These are phyloP conservation scores for Suillus alpinus DNA, from an alignment of 768 basidiomycete genomes.

Conservation along the genomic window DNA sequence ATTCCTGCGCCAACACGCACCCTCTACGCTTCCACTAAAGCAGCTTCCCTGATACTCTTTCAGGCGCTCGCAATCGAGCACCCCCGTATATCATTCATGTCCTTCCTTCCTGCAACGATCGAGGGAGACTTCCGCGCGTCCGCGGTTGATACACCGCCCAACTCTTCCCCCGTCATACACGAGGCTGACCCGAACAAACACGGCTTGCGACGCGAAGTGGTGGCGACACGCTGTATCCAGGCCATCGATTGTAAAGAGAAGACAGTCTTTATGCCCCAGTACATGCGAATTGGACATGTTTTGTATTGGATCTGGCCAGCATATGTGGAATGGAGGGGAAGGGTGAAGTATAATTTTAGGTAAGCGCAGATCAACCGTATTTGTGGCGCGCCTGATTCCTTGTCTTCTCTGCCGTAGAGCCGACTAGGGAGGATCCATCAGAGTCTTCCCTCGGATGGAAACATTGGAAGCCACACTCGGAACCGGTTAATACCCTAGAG, in stretches of 20 bases:
- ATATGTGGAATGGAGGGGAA: slow-evolving; percentile 55
- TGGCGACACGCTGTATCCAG: slow-evolving; percentile 56
- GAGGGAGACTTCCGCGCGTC: slow-evolving; percentile 78
- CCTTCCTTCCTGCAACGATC: slow-evolving; percentile 65
- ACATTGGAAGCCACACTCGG: background rate
- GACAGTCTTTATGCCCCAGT: slow-evolving; percentile 54
- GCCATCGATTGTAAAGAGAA: slow-evolving; percentile 60
- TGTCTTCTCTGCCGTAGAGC: background rate
- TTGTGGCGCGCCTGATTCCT: background rate
- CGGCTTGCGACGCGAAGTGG: slow-evolving; percentile 57
- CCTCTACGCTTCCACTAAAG: slow-evolving; percentile 82
- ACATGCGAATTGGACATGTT: slow-evolving; percentile 47
- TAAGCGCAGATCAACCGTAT: slow-evolving; percentile 2
- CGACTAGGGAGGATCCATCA: background rate
- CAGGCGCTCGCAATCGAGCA: slow-evolving; percentile 81
- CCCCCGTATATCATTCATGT: slow-evolving; percentile 60
- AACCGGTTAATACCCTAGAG: background rate
- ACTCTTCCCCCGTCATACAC: slow-evolving; percentile 22
- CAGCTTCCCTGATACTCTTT: slow-evolving; percentile 73
- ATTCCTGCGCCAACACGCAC: slow-evolving; percentile 85
- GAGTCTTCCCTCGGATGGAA: background rate
- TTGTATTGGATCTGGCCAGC: slow-evolving; percentile 65
- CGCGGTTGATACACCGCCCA: slow-evolving; percentile 58
- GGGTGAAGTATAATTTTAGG: slow-evolving; percentile 62
- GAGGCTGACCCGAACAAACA: slow-evolving; percentile 53